These are phyloP conservation scores for Phoma sp. DNA, from an alignment of 2,329 filamentous ascomycete genomes.

Conservation along the genomic window DNA sequence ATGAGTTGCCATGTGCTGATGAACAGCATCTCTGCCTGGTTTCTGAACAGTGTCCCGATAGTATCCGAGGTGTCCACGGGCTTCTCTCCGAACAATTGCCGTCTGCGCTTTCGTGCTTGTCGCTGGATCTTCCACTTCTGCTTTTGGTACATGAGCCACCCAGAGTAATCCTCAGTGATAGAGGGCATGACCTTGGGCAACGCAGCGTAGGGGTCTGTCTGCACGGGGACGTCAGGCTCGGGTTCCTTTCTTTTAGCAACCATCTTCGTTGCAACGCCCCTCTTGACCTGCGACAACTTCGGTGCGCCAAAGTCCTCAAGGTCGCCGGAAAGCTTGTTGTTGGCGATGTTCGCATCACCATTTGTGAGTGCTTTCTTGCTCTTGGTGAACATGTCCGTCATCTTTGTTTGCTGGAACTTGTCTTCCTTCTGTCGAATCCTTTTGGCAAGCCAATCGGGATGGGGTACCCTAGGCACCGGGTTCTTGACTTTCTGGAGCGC, in stretches of 20 bases:
- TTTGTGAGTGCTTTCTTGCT: constrained; percentile 74
- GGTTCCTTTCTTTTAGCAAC: constrained; percentile 57
- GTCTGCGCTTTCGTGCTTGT: constrained; percentile 80
- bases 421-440: constrained; percentile 96
- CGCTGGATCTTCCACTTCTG: constrained; percentile 99
- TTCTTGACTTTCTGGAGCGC: constrained; percentile 95
- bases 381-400: constrained; percentile 88
- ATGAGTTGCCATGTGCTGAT: constrained; percentile 94
- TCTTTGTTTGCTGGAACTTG: constrained; percentile 97
- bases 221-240: constrained; percentile 59
- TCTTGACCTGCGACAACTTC: constrained; percentile 55
- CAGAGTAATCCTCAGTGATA: constrained; percentile 84
- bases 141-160: constrained; percentile 93
- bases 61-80: constrained; percentile 65
- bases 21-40: constrained; percentile 88
- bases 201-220: constrained; percentile 77
- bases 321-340: constrained; percentile 66
- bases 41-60: constrained; percentile 79
- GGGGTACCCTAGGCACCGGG: constrained; percentile 88
- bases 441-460: constrained; percentile 95
- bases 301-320: constrained; percentile 80
- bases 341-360: constrained; percentile 68
- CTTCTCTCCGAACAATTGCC: constrained; percentile 92
- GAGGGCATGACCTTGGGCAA: constrained; percentile 84
- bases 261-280: constrained; percentile 52